Evolutionary conservation across 2,329 filamentous ascomycete genomes (phyloP).

Genomic region (Colletotrichum sp.): DNA sequence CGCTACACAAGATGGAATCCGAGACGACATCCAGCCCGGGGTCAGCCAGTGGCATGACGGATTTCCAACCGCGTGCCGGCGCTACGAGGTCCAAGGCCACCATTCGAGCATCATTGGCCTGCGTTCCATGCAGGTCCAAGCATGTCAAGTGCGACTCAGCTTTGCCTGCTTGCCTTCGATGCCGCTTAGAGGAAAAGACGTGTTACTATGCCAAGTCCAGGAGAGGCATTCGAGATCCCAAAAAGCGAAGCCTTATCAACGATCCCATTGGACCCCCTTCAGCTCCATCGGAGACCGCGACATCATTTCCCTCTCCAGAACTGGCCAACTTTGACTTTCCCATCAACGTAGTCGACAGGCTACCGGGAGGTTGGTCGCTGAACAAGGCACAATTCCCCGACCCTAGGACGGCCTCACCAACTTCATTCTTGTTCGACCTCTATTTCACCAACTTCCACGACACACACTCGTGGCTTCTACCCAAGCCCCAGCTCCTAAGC

Average conservation of each 20-base stretch:
- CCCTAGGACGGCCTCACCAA: conserved; percentile 14
- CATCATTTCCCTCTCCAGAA: conserved; percentile 22
- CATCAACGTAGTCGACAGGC: conserved; percentile 23
- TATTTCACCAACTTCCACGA: conserved; percentile 30
- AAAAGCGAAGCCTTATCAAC: conserved; percentile 34
- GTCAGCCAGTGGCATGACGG: not conserved
- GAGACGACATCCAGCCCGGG: conserved; percentile 1
- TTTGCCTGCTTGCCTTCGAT: conserved; percentile 48
- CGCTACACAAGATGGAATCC: not conserved
- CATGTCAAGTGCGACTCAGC: conserved; percentile 40
- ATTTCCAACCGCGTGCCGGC: conserved; percentile 7
- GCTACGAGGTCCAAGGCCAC: conserved; percentile 30
- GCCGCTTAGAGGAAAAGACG: conserved; percentile 44
- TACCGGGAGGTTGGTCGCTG: conserved; percentile 27
- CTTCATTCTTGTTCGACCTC: conserved; percentile 26
- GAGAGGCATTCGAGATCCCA: conserved; percentile 44
- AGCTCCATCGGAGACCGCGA: not conserved
- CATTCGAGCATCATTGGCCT: conserved; percentile 47
- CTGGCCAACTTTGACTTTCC: conserved; percentile 21
- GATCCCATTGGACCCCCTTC: conserved; percentile 25
- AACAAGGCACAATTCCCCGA: conserved; percentile 17
- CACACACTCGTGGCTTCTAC: conserved; percentile 20
- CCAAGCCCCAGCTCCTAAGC: conserved; percentile 12
- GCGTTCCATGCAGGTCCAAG: conserved; percentile 54
- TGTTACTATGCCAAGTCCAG: conserved; percentile 54